phyloP scores from a whole-genome alignment of 2,329 filamentous ascomycete species.

The Epichloe uncinata region DNA sequence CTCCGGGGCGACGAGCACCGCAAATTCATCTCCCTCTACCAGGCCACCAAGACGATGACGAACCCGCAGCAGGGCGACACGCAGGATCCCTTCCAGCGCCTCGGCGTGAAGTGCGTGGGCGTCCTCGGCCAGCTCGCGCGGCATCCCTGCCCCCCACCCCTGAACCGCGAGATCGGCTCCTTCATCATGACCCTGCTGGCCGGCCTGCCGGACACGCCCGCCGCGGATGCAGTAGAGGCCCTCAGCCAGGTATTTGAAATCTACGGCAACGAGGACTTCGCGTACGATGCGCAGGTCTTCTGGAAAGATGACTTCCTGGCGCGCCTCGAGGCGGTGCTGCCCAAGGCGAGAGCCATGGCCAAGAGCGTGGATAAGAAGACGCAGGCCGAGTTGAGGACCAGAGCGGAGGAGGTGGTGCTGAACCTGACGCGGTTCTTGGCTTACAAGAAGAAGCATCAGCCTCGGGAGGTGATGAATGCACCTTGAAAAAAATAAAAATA shows the following conservation, averaged over 20 bases:
- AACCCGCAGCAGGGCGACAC: constrained; percentile 10
- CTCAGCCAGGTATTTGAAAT: constrained; percentile 55
- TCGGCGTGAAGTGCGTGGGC: constrained; percentile 54
- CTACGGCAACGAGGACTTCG: constrained; percentile 46
- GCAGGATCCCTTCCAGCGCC: constrained; percentile 45
- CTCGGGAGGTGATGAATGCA: constrained; percentile 8
- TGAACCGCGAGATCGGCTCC: constrained; percentile 50
- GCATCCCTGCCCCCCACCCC: constrained; percentile 34
- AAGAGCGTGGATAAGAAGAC: constrained; percentile 50
- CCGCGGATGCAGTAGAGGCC: constrained; percentile 48
- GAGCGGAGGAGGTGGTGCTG: constrained; percentile 46
- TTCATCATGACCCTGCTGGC: constrained; percentile 46
- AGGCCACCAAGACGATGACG: constrained; percentile 32
- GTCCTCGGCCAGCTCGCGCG: constrained; percentile 51
- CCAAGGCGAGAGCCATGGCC: constrained; percentile 41
- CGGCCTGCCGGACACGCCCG: constrained; percentile 35
- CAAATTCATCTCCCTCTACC: constrained; percentile 53
- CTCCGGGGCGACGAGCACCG: constrained; percentile 40
- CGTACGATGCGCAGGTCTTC: constrained; percentile 49
- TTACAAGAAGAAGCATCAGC: constrained; percentile 49
- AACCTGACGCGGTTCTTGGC: constrained; percentile 49
- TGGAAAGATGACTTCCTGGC: constrained; percentile 47
- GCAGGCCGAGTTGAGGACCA: constrained; percentile 39
- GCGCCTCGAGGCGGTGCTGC: constrained; percentile 40
- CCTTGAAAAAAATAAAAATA: neutral